Evolutionary conservation across 108 stramenopile genomes (phyloP).

Genomic region (Skeletonema costatum): DNA sequence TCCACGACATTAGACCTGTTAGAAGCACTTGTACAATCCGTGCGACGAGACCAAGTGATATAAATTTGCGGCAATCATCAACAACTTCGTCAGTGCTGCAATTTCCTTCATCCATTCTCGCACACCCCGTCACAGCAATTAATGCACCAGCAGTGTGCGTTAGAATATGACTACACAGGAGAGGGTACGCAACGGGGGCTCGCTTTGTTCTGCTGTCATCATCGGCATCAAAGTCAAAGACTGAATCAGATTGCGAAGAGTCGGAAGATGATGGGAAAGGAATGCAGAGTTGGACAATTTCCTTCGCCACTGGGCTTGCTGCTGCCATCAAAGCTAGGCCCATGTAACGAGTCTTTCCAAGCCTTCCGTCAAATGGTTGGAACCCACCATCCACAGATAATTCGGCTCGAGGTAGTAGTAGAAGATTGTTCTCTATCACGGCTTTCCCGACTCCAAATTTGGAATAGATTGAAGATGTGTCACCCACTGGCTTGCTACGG

Average conservation of each 20-base stretch:
- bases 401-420: slow-evolving; percentile 63
- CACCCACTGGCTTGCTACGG: slow-evolving; percentile 22
- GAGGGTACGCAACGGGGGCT: slow-evolving; percentile 76
- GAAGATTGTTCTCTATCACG: slow-evolving; percentile 50
- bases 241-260: slow-evolving; percentile 8
- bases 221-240: slow-evolving; percentile 19
- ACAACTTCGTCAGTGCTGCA: slow-evolving; percentile 54
- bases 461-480: slow-evolving; percentile 44
- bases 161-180: slow-evolving; percentile 75
- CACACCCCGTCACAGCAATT: slow-evolving; percentile 74
- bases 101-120: slow-evolving; percentile 61
- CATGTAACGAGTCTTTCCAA: slow-evolving; percentile 78
- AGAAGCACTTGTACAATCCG: slow-evolving; percentile 75
- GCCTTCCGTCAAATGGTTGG: slow-evolving; percentile 79
- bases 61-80: slow-evolving; percentile 69
- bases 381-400: slow-evolving; percentile 61
- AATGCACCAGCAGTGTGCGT: slow-evolving; percentile 82
- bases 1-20: slow-evolving; percentile 36
- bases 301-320: slow-evolving; percentile 74
- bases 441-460: slow-evolving; percentile 73
- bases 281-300: slow-evolving; percentile 79
- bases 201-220: slow-evolving; percentile 37
- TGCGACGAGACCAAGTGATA: slow-evolving; percentile 76
- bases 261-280: slow-evolving; percentile 59
- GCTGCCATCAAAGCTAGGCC: slow-evolving; percentile 80